These are phyloP conservation scores for Fusarium anthophilum DNA, from an alignment of 2,329 filamentous ascomycete genomes.

Conservation along the genomic window DNA sequence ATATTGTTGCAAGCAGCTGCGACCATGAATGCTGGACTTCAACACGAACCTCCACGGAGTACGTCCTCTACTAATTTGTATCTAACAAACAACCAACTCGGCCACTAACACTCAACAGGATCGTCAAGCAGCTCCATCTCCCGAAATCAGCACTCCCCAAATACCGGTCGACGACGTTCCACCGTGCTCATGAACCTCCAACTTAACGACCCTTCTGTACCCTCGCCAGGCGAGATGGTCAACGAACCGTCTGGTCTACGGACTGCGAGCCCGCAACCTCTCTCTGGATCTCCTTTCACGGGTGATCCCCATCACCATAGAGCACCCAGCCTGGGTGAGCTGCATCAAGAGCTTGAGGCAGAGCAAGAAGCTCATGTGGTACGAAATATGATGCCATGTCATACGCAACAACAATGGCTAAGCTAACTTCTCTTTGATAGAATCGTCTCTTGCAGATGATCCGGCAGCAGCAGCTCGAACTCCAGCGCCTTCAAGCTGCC, in stretches of 20 bases:
- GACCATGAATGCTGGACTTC: slow-evolving; percentile 79
- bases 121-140: slow-evolving; percentile 63
- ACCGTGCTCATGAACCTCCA: slow-evolving; percentile 78
- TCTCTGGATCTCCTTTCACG: slow-evolving; percentile 58
- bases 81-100: neutral
- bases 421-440: slow-evolving; percentile 49
- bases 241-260: slow-evolving; percentile 51
- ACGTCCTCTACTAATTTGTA: slow-evolving; percentile 34
- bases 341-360: slow-evolving; percentile 81
- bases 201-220: slow-evolving; percentile 74
- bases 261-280: slow-evolving; percentile 55
- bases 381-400: slow-evolving; percentile 43
- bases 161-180: slow-evolving; percentile 69
- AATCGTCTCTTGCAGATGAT: slow-evolving; percentile 83
- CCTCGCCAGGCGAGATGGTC: slow-evolving; percentile 75
- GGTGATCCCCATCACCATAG: slow-evolving; percentile 71
- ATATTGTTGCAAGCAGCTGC: slow-evolving; percentile 80
- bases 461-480: slow-evolving; percentile 76
- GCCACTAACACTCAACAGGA: slow-evolving; percentile 46
- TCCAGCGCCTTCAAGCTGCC: slow-evolving; percentile 66
- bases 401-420: slow-evolving; percentile 8
- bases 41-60: slow-evolving; percentile 70
- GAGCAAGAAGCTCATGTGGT: slow-evolving; percentile 83
- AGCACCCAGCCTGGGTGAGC: slow-evolving; percentile 76
- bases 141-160: slow-evolving; percentile 56